Percentiles rank a stretch among this genome's conserved stretches.
Evolutionary conservation across 1,284 basidiomycete species (phyloP).

Genomic region (Flammula alnicola): DNA sequence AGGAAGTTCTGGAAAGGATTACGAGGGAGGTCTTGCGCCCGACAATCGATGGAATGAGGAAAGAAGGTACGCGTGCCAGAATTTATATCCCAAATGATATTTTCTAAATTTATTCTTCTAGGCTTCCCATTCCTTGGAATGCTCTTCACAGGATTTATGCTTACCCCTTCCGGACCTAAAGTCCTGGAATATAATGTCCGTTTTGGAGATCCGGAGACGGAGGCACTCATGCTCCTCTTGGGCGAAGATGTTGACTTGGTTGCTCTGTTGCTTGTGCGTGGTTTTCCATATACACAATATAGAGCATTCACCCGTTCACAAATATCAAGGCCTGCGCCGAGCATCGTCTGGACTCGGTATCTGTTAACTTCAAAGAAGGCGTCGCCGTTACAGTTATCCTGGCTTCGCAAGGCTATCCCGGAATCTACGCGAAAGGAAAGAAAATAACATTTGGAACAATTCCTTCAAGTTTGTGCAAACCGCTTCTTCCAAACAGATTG

Average conservation of each 20-base stretch:
- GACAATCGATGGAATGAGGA: constrained; percentile 94
- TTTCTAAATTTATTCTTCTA: constrained; percentile 34
- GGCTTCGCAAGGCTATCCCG: constrained; percentile 93
- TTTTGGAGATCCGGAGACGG: constrained; percentile 98
- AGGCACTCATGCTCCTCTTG: constrained; percentile 89
- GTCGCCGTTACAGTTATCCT: constrained; percentile 92
- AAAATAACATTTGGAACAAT: constrained; percentile 74
- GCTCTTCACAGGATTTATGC: constrained; percentile 96
- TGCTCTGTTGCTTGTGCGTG: constrained; percentile 72
- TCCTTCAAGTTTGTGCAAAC: constrained; percentile 58
- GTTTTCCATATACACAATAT: background rate
- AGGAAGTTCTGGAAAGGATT: constrained; percentile 80
- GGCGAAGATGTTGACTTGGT: constrained; percentile 82
- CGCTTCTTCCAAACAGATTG: background rate
- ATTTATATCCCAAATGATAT: constrained; percentile 11
- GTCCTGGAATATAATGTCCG: constrained; percentile 99
- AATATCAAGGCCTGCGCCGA: constrained; percentile 82
- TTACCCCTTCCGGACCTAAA: constrained; percentile 89
- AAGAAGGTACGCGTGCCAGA: constrained; percentile 69
- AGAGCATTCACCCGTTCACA: background rate
- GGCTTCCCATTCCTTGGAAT: constrained; percentile 96
- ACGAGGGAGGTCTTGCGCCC: constrained; percentile 80
- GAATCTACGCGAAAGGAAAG: constrained; percentile 84
- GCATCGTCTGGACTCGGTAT: constrained; percentile 86
- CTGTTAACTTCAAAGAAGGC: constrained; percentile 73